Conservation (phyloP, 202 grass and related monocot genomes). For the Setaria italica region DNA sequence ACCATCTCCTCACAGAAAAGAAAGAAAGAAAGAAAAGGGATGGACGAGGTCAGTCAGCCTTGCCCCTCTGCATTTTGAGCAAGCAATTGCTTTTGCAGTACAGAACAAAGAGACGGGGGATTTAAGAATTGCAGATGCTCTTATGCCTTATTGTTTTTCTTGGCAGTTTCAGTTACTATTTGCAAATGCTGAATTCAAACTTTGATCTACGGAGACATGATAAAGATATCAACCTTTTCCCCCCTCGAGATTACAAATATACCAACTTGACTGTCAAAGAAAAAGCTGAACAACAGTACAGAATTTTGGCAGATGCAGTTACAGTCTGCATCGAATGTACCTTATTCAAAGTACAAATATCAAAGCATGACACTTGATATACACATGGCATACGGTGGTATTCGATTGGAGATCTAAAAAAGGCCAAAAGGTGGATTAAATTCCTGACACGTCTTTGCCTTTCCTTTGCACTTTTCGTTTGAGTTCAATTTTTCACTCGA, state of each 20-base stretch:
- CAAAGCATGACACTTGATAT: neutral
- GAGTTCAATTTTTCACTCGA: constrained; percentile 46
- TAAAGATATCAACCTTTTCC: neutral
- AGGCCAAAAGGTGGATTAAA: neutral
- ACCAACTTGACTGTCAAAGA: neutral
- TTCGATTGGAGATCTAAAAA: neutral
- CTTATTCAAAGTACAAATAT: neutral
- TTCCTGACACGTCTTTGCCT: neutral
- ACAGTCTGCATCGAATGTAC: neutral
- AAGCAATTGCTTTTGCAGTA: neutral
- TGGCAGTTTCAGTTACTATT: neutral
- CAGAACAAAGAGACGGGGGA: neutral
- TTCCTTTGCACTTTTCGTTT: neutral
- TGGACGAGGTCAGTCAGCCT: neutral
- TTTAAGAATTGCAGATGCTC: neutral
- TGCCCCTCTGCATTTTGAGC: neutral
- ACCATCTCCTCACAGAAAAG: neutral
- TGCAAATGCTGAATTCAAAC: neutral
- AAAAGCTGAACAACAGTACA: neutral
- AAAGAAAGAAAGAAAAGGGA: neutral
- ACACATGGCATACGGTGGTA: neutral
- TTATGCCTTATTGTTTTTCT: neutral
- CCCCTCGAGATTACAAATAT: neutral
- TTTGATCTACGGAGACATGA: neutral
- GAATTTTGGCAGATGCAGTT: neutral